Conservation (phyloP, 768 basidiomycete genomes). For the Mycena olivaceomarginata region DNA sequence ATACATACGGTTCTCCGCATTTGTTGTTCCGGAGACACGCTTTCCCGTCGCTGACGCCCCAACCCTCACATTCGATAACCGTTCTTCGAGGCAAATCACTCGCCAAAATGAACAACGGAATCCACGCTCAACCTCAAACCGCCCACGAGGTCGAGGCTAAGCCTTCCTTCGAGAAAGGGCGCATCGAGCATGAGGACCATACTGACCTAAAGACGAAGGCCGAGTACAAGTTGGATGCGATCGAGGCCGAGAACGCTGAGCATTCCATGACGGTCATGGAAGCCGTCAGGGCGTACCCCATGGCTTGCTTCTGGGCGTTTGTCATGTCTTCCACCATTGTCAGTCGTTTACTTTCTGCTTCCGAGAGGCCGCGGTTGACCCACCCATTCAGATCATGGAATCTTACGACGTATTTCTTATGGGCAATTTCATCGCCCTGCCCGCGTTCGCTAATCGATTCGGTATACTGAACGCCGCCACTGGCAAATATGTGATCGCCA, state of each 20-base stretch:
- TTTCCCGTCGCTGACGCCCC: too few relatives aligned
- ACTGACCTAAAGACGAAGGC: slow-evolving; percentile 23
- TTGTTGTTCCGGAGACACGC: too few relatives aligned
- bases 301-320: slow-evolving; percentile 46
- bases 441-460: slow-evolving; percentile 36
- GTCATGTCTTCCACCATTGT: slow-evolving; percentile 45
- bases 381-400: slow-evolving; percentile 41
- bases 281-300: slow-evolving; percentile 40
- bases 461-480: slow-evolving; percentile 19
- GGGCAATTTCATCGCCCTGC: slow-evolving; percentile 43
- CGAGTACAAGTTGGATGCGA: slow-evolving; percentile 35
- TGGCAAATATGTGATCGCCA: slow-evolving; percentile 26
- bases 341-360: slow-evolving; percentile 10
- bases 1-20: too few relatives aligned
- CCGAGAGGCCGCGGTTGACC: not conserved
- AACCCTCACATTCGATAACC: not conserved
- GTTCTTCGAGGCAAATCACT: not conserved
- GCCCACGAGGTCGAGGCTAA: not conserved
- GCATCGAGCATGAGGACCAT: slow-evolving; percentile 7
- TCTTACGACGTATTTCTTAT: slow-evolving; percentile 46
- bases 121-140: not conserved
- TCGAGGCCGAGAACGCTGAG: slow-evolving; percentile 41
- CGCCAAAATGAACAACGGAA: slow-evolving; percentile 2
- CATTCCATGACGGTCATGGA: slow-evolving; percentile 41
- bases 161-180: slow-evolving; percentile 19